A percentile compares a stretch with the other conserved stretches of the same genome.
phyloP scores from a whole-genome alignment of 1,284 basidiomycete species.

The Cutaneotrichosporon sp. region DNA sequence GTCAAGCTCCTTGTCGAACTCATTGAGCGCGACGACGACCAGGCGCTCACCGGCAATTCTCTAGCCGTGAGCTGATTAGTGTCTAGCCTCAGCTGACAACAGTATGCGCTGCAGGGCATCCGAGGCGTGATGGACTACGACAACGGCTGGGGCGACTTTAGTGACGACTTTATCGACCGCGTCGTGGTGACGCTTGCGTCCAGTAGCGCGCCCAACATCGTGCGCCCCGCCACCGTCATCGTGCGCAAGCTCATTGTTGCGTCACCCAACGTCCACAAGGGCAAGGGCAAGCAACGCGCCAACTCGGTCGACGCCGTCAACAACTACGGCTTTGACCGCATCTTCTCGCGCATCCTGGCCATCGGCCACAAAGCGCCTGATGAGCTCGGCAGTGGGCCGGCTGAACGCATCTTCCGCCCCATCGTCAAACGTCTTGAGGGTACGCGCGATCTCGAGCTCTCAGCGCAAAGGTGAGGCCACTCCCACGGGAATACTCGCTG shows the following conservation, averaged over 20 bases:
- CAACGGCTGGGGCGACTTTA: constrained; percentile 35
- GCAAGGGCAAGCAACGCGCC: constrained; percentile 21
- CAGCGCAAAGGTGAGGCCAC: constrained; percentile 64
- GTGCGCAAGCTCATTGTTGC: constrained; percentile 41
- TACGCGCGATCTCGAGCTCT: constrained; percentile 71
- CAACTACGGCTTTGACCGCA: constrained; percentile 73
- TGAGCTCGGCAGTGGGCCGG: constrained; percentile 48
- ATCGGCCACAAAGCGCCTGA: constrained; percentile 55
- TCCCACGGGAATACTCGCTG: constrained; percentile 5
- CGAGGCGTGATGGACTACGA: constrained; percentile 40
- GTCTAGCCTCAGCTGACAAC: background rate
- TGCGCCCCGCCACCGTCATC: constrained; percentile 77
- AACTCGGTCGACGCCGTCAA: constrained; percentile 19
- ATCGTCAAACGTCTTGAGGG: constrained; percentile 73
- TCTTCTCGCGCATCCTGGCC: constrained; percentile 72
- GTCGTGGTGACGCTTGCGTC: constrained; percentile 76
- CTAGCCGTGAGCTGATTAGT: constrained; percentile 58
- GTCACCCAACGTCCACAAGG: constrained; percentile 16
- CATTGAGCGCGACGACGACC: constrained; percentile 51
- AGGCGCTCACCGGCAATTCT: constrained; percentile 63
- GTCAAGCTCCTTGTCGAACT: constrained; percentile 68
- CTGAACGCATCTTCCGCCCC: constrained; percentile 33
- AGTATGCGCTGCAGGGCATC: constrained; percentile 42
- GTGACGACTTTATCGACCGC: constrained; percentile 34
- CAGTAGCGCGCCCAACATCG: constrained; percentile 75